These are phyloP conservation scores for Serendipita sp. DNA, from an alignment of 768 basidiomycete genomes.

Conservation along the genomic window DNA sequence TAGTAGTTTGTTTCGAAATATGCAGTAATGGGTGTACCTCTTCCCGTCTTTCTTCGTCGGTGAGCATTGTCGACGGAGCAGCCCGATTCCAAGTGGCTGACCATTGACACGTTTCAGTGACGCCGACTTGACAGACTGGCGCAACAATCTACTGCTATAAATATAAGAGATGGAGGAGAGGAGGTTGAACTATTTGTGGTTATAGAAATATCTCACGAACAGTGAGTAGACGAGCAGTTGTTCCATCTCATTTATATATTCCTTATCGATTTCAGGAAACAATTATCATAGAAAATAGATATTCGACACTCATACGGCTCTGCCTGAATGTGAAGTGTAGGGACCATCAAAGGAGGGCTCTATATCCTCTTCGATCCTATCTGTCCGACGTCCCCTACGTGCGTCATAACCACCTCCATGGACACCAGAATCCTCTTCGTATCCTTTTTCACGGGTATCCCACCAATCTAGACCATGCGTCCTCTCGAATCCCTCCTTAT, in stretches of 20 bases:
- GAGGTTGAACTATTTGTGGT: no score
- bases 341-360: neutral
- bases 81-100: no score
- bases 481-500: neutral
- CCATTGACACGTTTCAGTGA: no score
- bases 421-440: neutral
- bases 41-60: neutral
- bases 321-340: neutral
- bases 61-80: no score
- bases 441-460: neutral
- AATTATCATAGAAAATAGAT: no score
- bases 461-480: conserved; percentile 1
- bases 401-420: neutral
- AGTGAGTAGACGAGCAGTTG: no score
- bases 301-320: neutral
- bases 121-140: no score
- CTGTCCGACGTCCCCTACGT: neutral
- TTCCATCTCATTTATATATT: no score
- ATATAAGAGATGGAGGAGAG: no score
- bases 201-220: no score
- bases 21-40: neutral
- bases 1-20: neutral
- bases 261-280: no score
- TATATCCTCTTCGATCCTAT: neutral
- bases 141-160: no score